Percentiles rank a stretch among this genome's conserved stretches.
These are phyloP conservation scores for Penicillium sp. DNA, from an alignment of 2,329 filamentous ascomycete species.

Conservation along the genomic window DNA sequence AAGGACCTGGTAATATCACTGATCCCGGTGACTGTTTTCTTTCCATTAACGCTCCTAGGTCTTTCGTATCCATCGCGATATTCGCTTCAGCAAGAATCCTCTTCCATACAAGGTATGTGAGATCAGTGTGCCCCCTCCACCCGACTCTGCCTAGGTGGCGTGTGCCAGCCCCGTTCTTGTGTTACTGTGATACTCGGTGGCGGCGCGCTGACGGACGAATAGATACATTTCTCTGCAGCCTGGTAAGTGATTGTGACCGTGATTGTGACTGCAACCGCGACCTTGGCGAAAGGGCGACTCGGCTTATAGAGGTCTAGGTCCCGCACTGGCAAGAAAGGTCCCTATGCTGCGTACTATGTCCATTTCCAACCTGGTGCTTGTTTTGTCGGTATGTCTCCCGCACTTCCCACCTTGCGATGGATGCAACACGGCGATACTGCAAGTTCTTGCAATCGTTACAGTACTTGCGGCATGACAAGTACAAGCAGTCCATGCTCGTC, in stretches of 20 bases:
- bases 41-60: conserved; percentile 44
- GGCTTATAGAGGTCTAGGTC: conserved; percentile 52
- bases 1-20: conserved; percentile 65
- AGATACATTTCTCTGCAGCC: conserved; percentile 79
- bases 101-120: conserved; percentile 78
- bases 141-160: not conserved
- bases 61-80: conserved; percentile 83
- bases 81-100: conserved; percentile 78
- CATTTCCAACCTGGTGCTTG: conserved; percentile 71
- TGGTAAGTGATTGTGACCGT: conserved; percentile 52
- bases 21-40: not conserved
- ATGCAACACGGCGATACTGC: not conserved
- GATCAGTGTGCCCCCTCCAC: conserved; percentile 1
- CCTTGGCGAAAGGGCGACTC: conserved; percentile 4
- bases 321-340: conserved; percentile 80
- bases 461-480: not conserved
- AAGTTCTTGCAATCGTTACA: not conserved
- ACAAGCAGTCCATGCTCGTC: not conserved
- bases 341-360: conserved; percentile 85
- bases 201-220: conserved; percentile 24
- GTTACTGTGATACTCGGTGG: conserved; percentile 14
- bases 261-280: conserved; percentile 3
- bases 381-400: conserved; percentile 64
- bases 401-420: not conserved
- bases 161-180: conserved; percentile 8